Percentiles rank a stretch among this genome's conserved stretches.
These are phyloP conservation scores for Fusarium tanahbumbuense DNA, from an alignment of 2,329 filamentous ascomycete genomes.

Conservation along the genomic window DNA sequence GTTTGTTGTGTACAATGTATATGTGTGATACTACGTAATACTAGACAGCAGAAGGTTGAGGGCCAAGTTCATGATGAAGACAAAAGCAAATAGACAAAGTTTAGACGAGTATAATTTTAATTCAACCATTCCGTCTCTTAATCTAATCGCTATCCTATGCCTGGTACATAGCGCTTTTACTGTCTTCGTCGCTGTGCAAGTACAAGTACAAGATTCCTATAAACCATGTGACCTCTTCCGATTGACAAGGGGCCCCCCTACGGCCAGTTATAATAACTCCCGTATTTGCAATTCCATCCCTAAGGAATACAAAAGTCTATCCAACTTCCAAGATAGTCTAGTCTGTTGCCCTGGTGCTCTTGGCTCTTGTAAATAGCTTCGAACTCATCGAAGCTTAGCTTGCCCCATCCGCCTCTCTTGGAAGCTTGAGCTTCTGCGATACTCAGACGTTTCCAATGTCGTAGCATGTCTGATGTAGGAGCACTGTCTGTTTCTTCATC, in stretches of 20 bases:
- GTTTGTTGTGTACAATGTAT: not conserved
- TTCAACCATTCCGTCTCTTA: not conserved
- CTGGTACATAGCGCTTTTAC: not conserved
- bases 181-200: not conserved
- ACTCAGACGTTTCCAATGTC: slow-evolving; percentile 68
- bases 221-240: not conserved
- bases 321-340: slow-evolving; percentile 90
- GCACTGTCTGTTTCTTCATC: slow-evolving; percentile 38
- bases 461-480: slow-evolving; percentile 51
- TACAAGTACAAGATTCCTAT: not conserved
- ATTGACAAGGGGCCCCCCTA: not conserved
- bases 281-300: slow-evolving; percentile 9
- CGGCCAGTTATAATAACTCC: not conserved
- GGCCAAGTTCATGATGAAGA: not conserved
- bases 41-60: not conserved
- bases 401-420: slow-evolving; percentile 81
- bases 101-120: not conserved
- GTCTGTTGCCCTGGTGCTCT: slow-evolving; percentile 69
- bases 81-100: no score
- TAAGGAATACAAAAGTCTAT: slow-evolving; percentile 82
- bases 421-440: slow-evolving; percentile 75
- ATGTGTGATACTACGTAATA: not conserved
- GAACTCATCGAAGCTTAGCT: slow-evolving; percentile 83
- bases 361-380: slow-evolving; percentile 77
- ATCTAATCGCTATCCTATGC: slow-evolving; percentile 2